These are phyloP conservation scores for Malus hybrid DNA, from an alignment of 331 rosid genomes.

Conservation along the genomic window DNA sequence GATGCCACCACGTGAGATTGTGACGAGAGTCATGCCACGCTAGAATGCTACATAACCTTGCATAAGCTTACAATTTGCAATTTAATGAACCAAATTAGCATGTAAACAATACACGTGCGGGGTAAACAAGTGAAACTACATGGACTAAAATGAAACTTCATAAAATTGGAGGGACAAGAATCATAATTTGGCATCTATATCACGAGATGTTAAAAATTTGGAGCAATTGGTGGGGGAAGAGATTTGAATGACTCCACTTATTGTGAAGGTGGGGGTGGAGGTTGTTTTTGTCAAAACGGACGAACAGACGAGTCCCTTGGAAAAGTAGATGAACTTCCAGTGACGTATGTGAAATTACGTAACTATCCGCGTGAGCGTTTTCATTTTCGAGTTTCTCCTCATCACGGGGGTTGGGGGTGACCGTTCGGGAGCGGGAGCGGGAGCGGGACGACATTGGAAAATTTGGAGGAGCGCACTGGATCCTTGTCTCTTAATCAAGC, in stretches of 20 bases:
- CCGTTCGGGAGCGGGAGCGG: background rate
- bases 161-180: background rate
- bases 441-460: background rate
- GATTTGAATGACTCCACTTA: background rate
- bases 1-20: background rate
- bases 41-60: background rate
- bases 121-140: background rate
- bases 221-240: background rate
- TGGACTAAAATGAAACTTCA: background rate
- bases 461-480: too few species aligned
- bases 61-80: background rate
- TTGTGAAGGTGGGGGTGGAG: background rate
- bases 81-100: background rate
- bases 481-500: background rate
- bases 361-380: constrained; percentile 1
- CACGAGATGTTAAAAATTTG: constrained; percentile 24
- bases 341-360: constrained; percentile 10
- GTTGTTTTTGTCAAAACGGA: constrained; percentile 17
- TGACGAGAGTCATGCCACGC: fast-evolving
- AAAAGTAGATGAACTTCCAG: constrained; percentile 19
- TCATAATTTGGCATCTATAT: background rate
- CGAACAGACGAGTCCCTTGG: background rate
- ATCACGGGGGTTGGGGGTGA: background rate
- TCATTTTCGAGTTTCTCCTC: background rate
- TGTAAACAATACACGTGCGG: background rate